Conservation (phyloP, 331 rosid genomes). For the Phaseolus coccineus region DNA sequence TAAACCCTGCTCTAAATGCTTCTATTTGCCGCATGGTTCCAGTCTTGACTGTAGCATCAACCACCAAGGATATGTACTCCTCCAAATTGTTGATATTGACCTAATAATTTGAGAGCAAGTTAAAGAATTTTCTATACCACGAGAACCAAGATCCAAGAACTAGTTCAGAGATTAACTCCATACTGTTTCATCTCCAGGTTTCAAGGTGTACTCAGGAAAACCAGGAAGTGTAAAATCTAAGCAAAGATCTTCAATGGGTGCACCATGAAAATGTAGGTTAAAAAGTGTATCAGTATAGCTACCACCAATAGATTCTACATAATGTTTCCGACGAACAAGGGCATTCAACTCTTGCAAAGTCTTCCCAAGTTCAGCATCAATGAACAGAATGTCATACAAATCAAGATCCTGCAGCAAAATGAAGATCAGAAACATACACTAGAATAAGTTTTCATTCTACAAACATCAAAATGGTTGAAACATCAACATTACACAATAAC, state of each 20-base stretch:
- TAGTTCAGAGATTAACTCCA: conserved; percentile 20
- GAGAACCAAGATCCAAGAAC: conserved; percentile 7
- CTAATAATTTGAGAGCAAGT: conserved; percentile 50
- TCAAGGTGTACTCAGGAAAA: conserved; percentile 73
- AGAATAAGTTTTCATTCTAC: neutral
- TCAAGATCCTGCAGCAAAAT: conserved; percentile 74
- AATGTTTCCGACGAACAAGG: conserved; percentile 67
- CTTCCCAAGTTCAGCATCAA: conserved; percentile 84
- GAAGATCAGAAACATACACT: conserved; percentile 3
- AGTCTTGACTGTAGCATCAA: conserved; percentile 79
- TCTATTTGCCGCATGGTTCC: conserved; percentile 80
- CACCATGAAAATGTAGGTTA: conserved; percentile 61
- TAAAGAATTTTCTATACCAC: neutral
- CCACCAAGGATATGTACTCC: conserved; percentile 75
- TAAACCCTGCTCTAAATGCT: conserved; percentile 84
- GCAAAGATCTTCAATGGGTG: conserved; percentile 71
- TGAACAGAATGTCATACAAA: conserved; percentile 75
- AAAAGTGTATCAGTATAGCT: conserved; percentile 43
- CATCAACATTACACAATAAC: neutral
- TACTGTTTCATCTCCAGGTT: conserved; percentile 76
- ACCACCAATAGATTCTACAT: conserved; percentile 52
- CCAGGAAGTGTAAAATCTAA: conserved; percentile 90
- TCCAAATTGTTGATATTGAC: conserved; percentile 81
- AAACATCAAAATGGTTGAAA: neutral
- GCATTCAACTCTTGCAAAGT: conserved; percentile 73